Base-by-base conservation (phyloP, 306 rosid species). In the Mucuna pruriens region DNA sequence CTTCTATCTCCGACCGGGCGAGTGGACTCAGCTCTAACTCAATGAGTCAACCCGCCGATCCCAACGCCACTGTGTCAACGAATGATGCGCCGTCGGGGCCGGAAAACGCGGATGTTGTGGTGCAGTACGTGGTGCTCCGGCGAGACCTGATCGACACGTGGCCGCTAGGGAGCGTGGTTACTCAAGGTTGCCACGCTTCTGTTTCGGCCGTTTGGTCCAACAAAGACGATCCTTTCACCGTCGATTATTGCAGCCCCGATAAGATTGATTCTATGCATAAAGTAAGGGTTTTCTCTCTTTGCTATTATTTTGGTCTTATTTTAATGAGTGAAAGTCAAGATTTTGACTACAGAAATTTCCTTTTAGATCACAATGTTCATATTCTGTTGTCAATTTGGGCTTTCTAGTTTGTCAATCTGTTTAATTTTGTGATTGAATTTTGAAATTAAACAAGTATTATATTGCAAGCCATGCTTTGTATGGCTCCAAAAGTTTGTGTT, bases 111-210 rank as follows among this genome's bases (percentile, higher is more conserved):
- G 92, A 92, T 42, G 91, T 85, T 38, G 55, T 88, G 48, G 88
- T 91, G 46, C 98, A 92, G 92, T 92, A 94, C 83, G 92, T 92
- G 84, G 97, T 94, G 86, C 97, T 94, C 83, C 94, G 97, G 80
- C 91, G 98, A 63, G 98, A 94, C 82, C 91, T 94, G 16, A 94
- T 91, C 57, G 97, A 94, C 68, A 54, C 84, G 45, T 94, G 97
- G 98, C 96, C 96, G 39, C 88, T 89, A 2, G 98, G 98, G 2
- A 92, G 97, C 80, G 89, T 92, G 58, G 94, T 94, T 7, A 88
- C 98, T 9, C 97, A 90, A 86, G 97, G 94, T 38, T 94, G 98
- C 80, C 98, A 92, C 79, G 98, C 97, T 82, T 88, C 98, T 74
- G 97, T 89, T 16, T 81, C 93, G 11, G 97, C 93, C 73, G 69